Percentiles rank a stretch among this genome's conserved stretches.
phyloP scores from a whole-genome alignment of 805 yeast genomes.

The Candida maris region DNA sequence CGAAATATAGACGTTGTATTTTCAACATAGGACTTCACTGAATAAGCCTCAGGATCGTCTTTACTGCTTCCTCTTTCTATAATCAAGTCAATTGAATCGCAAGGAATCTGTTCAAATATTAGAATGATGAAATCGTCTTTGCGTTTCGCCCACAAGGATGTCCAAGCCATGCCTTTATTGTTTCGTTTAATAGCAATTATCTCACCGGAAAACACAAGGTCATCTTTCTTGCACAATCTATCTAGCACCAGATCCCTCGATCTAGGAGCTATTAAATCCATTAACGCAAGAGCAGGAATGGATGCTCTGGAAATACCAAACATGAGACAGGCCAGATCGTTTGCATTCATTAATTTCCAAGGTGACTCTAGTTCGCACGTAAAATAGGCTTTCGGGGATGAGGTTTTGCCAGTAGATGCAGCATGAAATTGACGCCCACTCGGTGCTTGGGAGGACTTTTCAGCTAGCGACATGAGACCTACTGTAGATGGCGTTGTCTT shows the following conservation, averaged over 20 bases:
- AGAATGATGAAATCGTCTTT: conserved; percentile 69
- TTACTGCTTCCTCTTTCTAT: conserved; percentile 36
- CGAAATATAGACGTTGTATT: conserved; percentile 21
- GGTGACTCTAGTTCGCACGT: conserved; percentile 74
- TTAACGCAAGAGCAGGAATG: conserved; percentile 56
- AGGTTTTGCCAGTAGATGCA: conserved; percentile 63
- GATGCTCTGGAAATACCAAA: conserved; percentile 74
- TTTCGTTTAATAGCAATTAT: conserved; percentile 74
- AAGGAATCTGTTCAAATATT: conserved; percentile 82
- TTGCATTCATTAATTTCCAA: conserved; percentile 78
- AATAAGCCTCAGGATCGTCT: conserved; percentile 15
- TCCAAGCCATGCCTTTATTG: conserved; percentile 68
- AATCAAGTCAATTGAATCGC: conserved; percentile 59
- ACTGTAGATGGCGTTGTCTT: conserved; percentile 23
- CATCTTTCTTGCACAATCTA: conserved; percentile 41
- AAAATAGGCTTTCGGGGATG: conserved; percentile 77
- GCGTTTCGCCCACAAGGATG: conserved; percentile 86
- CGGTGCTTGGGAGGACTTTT: conserved; percentile 1
- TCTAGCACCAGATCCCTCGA: conserved; percentile 66
- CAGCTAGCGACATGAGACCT: conserved; percentile 22
- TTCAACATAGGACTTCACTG: conserved; percentile 23
- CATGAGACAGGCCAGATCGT: conserved; percentile 83
- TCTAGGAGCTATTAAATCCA: conserved; percentile 77
- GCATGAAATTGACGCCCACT: conserved; percentile 45
- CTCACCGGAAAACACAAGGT: conserved; percentile 75